Conservation (phyloP, 108 stramenopile species). For the Pseudonitzschia pungens region DNA sequence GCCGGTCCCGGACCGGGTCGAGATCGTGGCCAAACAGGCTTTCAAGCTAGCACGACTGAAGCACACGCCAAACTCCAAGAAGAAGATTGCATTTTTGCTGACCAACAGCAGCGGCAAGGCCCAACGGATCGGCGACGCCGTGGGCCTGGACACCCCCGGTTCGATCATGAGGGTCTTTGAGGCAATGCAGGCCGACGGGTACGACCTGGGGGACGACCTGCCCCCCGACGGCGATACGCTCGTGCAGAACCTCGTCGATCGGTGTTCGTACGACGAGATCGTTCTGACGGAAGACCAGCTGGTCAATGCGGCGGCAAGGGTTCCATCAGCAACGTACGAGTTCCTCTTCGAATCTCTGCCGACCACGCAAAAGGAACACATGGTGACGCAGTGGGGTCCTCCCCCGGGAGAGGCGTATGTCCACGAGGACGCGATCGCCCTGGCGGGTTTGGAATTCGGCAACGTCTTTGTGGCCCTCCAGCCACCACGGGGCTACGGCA, state of each 20-base stretch:
- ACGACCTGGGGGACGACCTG: slow-evolving; percentile 6
- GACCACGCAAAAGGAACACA: background rate
- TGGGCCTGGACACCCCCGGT: slow-evolving; percentile 1
- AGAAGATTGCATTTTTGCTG: slow-evolving; percentile 5
- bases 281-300: slow-evolving; percentile 12
- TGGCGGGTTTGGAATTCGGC: slow-evolving; percentile 16
- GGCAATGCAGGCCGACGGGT: slow-evolving; percentile 11
- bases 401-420: slow-evolving; percentile 6
- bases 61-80: background rate
- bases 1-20: background rate
- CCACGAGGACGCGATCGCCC: slow-evolving; percentile 4
- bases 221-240: background rate
- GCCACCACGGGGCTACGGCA: slow-evolving; percentile 6
- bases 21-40: slow-evolving; percentile 1
- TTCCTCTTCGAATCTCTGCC: background rate
- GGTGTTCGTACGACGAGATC: slow-evolving; percentile 14
- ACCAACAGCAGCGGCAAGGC: slow-evolving; percentile 17
- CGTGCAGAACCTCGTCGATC: slow-evolving; percentile 5
- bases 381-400: slow-evolving; percentile 11
- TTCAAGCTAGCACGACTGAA: background rate
- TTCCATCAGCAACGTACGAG: background rate
- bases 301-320: slow-evolving; percentile 1
- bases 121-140: slow-evolving; percentile 14
- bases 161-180: slow-evolving; percentile 12
- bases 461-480: slow-evolving; percentile 11